Evolutionary conservation across 176 grass and related monocot species (phyloP).

Genomic region (sorghum (Sorghum bicolor)): DNA sequence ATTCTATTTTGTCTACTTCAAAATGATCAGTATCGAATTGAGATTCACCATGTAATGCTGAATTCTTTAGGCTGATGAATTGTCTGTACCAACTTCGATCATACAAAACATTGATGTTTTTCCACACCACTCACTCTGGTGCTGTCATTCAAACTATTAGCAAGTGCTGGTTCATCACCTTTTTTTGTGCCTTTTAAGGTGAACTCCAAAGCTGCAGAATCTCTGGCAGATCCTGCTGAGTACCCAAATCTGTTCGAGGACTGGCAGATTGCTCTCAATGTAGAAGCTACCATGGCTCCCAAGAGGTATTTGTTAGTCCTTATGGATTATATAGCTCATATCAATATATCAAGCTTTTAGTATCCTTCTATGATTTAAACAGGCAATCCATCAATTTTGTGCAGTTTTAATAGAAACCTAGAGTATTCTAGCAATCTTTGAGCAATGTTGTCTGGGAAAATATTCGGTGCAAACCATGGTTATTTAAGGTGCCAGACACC

Average conservation of each 20-base stretch:
- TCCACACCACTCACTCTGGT: background rate
- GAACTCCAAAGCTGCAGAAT: slow-evolving; percentile 81
- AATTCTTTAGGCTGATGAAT: background rate
- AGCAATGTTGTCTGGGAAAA: background rate
- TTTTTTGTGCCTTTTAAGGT: slow-evolving; percentile 33
- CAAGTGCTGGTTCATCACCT: background rate
- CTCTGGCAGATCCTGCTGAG: slow-evolving; percentile 73
- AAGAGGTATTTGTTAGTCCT: slow-evolving; percentile 34
- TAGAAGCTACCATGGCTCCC: slow-evolving; percentile 49
- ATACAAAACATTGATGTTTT: background rate
- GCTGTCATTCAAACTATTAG: background rate
- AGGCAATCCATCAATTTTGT: background rate
- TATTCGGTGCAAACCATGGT: too few relatives aligned
- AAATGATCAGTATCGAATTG: background rate
- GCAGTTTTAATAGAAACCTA: background rate
- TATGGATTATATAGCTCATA: background rate
- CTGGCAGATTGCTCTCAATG: slow-evolving; percentile 71
- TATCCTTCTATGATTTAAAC: background rate
- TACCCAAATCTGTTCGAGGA: slow-evolving; percentile 84
- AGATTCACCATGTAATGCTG: background rate
- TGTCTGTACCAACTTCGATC: background rate
- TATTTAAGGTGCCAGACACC: too few relatives aligned
- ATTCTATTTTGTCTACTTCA: background rate
- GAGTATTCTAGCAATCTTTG: background rate
- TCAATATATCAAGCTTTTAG: background rate